These are phyloP conservation scores for Diutina ranongensis DNA, from an alignment of 1,139 yeast genomes.

Conservation along the genomic window DNA sequence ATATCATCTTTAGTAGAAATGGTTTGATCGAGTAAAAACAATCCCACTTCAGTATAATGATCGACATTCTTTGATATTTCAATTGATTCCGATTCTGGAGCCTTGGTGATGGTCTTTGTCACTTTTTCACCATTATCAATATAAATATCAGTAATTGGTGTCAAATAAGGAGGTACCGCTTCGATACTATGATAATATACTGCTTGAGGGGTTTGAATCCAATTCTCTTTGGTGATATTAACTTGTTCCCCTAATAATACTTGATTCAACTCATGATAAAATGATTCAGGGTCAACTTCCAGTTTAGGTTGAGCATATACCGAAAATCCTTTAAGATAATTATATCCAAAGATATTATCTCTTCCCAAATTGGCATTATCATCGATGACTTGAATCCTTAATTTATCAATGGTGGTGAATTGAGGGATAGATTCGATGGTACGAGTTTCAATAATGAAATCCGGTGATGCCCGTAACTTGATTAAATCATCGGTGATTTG, in stretches of 20 bases:
- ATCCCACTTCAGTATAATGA: conserved; percentile 22
- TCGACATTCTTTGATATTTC: not conserved
- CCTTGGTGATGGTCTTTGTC: not conserved
- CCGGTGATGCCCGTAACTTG: not conserved
- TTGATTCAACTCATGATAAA: conserved; percentile 14
- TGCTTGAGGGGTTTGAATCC: conserved; percentile 16
- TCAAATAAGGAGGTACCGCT: not conserved
- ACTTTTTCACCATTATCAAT: not conserved
- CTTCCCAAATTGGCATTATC: conserved; percentile 7
- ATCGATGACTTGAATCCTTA: conserved; percentile 17
- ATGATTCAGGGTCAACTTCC: conserved; percentile 12
- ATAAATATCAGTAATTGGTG: not conserved
- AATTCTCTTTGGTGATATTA: conserved; percentile 11
- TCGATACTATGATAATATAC: conserved; percentile 10
- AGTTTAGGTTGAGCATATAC: conserved; percentile 18
- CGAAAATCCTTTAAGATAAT: conserved; percentile 16
- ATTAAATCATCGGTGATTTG: not conserved
- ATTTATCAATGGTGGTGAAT: conserved; percentile 9
- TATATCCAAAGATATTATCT: conserved; percentile 16
- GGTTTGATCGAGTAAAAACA: conserved; percentile 20
- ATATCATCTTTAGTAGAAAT: conserved; percentile 22
- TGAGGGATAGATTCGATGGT: not conserved
- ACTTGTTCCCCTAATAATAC: conserved; percentile 14
- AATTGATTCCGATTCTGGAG: not conserved
- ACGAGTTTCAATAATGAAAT: not conserved